Evolutionary conservation across 768 basidiomycete genomes (phyloP).

Genomic region (Boletus patriciae): DNA sequence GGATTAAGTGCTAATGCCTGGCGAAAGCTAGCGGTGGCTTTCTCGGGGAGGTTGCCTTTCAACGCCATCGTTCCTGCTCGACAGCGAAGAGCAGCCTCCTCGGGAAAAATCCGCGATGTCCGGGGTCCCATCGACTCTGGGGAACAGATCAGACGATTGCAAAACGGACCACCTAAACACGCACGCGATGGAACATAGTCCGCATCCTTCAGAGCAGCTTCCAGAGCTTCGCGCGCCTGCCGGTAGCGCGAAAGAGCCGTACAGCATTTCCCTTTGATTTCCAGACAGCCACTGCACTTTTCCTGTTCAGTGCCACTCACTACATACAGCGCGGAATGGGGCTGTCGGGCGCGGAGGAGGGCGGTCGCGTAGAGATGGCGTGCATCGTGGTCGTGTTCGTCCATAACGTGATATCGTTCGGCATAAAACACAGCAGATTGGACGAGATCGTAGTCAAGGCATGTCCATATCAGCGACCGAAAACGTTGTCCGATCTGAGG

Average conservation of each 20-base stretch:
- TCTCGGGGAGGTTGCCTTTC: conserved; percentile 75
- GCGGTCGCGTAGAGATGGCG: conserved; percentile 82
- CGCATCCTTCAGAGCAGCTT: conserved; percentile 55
- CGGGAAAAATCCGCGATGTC: conserved; percentile 59
- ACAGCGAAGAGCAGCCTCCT: conserved; percentile 74
- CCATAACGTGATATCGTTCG: conserved; percentile 76
- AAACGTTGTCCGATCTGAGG: conserved; percentile 68
- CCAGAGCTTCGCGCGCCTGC: conserved; percentile 72
- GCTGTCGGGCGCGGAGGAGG: conserved; percentile 66
- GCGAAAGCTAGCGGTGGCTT: conserved; percentile 69
- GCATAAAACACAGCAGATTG: conserved; percentile 87
- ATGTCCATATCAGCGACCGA: conserved; percentile 75
- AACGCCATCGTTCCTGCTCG: conserved; percentile 72
- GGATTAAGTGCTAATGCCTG: conserved; percentile 73
- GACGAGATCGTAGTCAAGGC: conserved; percentile 76
- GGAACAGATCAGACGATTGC: conserved; percentile 12
- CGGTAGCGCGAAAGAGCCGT: conserved; percentile 69
- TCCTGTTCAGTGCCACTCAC: conserved; percentile 62
- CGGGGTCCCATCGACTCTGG: conserved; percentile 58
- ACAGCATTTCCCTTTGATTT: conserved; percentile 79
- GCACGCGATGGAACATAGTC: conserved; percentile 57
- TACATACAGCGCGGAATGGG: conserved; percentile 71
- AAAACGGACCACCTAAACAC: conserved; percentile 28
- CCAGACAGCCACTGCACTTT: conserved; percentile 71
- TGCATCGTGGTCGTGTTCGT: conserved; percentile 72